These are phyloP conservation scores for Sporisorium iseilematis-ciliati DNA, from an alignment of 1,284 basidiomycete genomes.

Conservation along the genomic window DNA sequence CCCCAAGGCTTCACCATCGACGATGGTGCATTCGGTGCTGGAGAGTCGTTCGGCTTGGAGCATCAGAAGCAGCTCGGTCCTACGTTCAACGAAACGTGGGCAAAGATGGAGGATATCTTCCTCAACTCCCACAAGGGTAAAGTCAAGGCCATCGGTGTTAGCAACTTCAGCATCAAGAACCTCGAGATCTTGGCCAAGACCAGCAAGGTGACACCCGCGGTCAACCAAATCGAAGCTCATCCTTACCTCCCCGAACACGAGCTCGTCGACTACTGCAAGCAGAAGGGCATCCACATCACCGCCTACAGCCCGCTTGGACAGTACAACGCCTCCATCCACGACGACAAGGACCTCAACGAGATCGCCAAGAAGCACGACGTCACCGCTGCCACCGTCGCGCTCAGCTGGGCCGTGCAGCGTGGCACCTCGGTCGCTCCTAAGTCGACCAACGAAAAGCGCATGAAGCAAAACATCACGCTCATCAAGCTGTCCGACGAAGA, in stretches of 20 bases:
- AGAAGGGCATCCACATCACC: slow-evolving; percentile 79
- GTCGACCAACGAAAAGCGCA: slow-evolving; percentile 76
- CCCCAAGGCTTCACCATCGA: slow-evolving; percentile 33
- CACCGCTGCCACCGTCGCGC: slow-evolving; percentile 75
- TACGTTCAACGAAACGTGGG: slow-evolving; percentile 59
- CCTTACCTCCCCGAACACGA: slow-evolving; percentile 73
- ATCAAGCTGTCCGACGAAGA: slow-evolving; percentile 77
- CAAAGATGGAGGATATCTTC: slow-evolving; percentile 61
- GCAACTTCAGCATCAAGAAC: slow-evolving; percentile 58
- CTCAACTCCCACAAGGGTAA: slow-evolving; percentile 61
- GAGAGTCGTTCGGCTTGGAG: slow-evolving; percentile 22
- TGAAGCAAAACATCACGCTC: slow-evolving; percentile 79
- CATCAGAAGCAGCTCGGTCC: slow-evolving; percentile 45
- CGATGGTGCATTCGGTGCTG: slow-evolving; percentile 15
- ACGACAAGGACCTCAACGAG: slow-evolving; percentile 77
- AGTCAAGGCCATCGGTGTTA: slow-evolving; percentile 75
- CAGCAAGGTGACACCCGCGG: slow-evolving; percentile 55
- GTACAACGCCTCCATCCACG: slow-evolving; percentile 79
- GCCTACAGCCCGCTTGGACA: slow-evolving; percentile 89
- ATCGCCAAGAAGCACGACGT: slow-evolving; percentile 76
- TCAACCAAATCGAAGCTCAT: slow-evolving; percentile 62
- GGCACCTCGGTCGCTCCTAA: slow-evolving; percentile 57
- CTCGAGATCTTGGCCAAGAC: slow-evolving; percentile 53
- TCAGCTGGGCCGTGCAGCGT: slow-evolving; percentile 81
- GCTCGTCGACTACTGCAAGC: slow-evolving; percentile 77